Percentiles rank a stretch among this genome's conserved stretches.
Conservation (phyloP, 257 asterid species). For the Primulina tabacum region DNA sequence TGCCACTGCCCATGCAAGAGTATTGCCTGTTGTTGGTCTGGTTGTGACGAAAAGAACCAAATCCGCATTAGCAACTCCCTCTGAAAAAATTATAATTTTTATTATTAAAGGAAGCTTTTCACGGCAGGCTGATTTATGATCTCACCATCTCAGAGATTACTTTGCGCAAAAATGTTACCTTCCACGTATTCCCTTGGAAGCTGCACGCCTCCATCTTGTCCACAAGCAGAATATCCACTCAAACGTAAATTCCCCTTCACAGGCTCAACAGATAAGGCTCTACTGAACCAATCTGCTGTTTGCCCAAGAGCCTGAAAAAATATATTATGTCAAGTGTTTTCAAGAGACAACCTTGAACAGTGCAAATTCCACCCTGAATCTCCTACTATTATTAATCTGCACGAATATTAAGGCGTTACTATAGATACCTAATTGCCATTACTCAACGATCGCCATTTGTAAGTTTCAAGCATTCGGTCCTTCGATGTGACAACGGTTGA, state of each 20-base stretch:
- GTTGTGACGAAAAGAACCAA: slow-evolving; percentile 94
- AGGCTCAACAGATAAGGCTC: slow-evolving; percentile 93
- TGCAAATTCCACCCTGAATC: slow-evolving; percentile 6
- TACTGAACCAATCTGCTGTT: slow-evolving; percentile 92
- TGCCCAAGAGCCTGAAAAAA: slow-evolving; percentile 81
- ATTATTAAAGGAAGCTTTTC: neutral
- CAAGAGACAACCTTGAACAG: neutral
- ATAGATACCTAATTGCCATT: neutral
- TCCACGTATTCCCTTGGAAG: slow-evolving; percentile 92
- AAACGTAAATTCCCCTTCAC: slow-evolving; percentile 87
- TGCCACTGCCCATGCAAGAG: slow-evolving; percentile 99
- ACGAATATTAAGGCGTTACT: neutral
- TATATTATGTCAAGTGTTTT: slow-evolving; percentile 17
- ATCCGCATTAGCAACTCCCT: slow-evolving; percentile 91
- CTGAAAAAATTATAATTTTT: slow-evolving; percentile 36
- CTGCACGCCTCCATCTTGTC: slow-evolving; percentile 99
- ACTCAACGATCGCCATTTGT: slow-evolving; percentile 11
- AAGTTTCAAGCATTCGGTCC: slow-evolving; percentile 9
- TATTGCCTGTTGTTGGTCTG: slow-evolving; percentile 92
- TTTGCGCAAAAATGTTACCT: slow-evolving; percentile 51
- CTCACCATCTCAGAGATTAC: slow-evolving; percentile 6
- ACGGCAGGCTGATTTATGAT: neutral
- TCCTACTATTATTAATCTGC: neutral
- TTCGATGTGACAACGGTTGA: slow-evolving; percentile 3
- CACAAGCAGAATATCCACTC: slow-evolving; percentile 99